phyloP scores from a whole-genome alignment of 768 basidiomycete genomes.

The Candolleomyces efflorescens region DNA sequence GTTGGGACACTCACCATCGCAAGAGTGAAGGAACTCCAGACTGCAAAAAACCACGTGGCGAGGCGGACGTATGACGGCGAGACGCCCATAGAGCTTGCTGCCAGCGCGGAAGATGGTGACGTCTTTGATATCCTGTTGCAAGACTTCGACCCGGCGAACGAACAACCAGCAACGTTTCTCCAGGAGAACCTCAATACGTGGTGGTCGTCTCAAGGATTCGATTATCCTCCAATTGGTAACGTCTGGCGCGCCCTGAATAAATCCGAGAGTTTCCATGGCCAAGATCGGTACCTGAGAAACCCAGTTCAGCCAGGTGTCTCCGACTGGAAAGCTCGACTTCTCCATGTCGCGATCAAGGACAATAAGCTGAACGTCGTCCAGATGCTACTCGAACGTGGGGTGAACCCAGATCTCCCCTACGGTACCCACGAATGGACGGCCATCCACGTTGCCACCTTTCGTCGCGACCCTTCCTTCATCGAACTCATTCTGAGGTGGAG shows the following conservation, averaged over 20 bases:
- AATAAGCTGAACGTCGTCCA: not conserved
- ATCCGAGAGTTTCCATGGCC: not conserved
- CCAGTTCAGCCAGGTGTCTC: not conserved
- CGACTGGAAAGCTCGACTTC: not conserved
- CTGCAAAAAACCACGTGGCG: too few species aligned
- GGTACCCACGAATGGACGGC: not conserved
- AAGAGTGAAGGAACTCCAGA: not conserved
- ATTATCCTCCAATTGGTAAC: not conserved
- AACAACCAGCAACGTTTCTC: not conserved
- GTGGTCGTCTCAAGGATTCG: not conserved
- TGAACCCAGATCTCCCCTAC: not conserved
- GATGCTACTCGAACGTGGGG: not conserved
- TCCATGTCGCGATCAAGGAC: not conserved
- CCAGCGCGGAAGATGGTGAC: not conserved
- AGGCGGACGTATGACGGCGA: not conserved
- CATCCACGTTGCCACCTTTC: not conserved
- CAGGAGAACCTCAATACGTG: not conserved
- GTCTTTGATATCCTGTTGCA: not conserved
- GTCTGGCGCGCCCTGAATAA: not conserved
- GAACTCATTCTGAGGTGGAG: not conserved
- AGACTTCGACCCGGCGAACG: not conserved
- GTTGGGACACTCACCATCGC: not conserved
- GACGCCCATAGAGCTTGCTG: not conserved
- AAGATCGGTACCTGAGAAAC: not conserved
- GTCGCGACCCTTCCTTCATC: not conserved